Base-by-base conservation (phyloP, 106 monocot species). In the Platanthera zijinensis region DNA sequence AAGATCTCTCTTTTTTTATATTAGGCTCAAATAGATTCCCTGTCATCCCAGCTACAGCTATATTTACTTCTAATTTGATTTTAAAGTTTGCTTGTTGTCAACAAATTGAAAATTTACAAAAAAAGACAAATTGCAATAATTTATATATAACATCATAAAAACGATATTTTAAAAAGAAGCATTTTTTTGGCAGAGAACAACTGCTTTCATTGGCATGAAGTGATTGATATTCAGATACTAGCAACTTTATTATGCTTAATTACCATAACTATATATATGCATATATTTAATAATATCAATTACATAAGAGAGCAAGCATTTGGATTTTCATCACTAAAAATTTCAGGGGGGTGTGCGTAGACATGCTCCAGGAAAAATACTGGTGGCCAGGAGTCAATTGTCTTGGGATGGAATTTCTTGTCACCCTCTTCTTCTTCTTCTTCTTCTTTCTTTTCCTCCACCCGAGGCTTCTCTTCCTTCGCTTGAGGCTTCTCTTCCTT, bases 261-360 rank as follows among this genome's bases (percentile, higher is more conserved):
- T 22, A 67, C 12, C 39, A 39, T 39, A 1, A 39, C 39, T 39
- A 39, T 39, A 39, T 39, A 39, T 39, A 39, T 4, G 8, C 3
- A 71, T 11, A 12, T 76, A 56, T 10, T 14, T 53, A 14, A 53
- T 53, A 49, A 18, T 5, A 45, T 10, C 3, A 71, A 17, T 84
- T 51, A 93, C 87, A 87, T 83, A n/a, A 93, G 13, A n/a, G 68
- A 72, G 79, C 93, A 93, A 49, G 90, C 87, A 76, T 93, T 93
- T 8, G 89, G 92, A 72, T 93, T 90, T 81, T 93, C 90, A 67
- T 93, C 92, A 61, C 92, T 93, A 67, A 93, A 92, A 3, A 76
- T 48, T 59, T 89, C 80, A 10, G 89, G 87, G 6, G 84, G 85
- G 14, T 80, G 75, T 7, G 83, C 76, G 75, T 79, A 79, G 15